phyloP scores from a whole-genome alignment of 2,329 filamentous ascomycete genomes.

The Dichotomopilus funicola region DNA sequence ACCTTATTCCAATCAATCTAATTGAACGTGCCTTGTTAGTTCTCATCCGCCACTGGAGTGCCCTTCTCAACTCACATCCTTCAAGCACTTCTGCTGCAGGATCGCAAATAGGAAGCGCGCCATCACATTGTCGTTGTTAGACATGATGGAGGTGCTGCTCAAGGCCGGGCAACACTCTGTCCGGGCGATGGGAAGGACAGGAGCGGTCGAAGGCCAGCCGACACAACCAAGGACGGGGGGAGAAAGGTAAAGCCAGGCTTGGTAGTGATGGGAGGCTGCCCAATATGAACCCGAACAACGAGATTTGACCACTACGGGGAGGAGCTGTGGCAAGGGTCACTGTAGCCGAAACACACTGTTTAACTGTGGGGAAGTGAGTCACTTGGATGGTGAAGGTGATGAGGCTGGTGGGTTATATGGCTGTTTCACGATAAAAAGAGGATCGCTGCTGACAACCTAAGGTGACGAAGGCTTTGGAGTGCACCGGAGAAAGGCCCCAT shows the following conservation, averaged over 20 bases:
- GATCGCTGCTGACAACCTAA: no score
- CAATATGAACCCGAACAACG: slow-evolving; percentile 21
- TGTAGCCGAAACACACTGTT: slow-evolving; percentile 24
- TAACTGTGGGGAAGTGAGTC: slow-evolving; percentile 34
- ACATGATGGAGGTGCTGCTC: slow-evolving; percentile 36
- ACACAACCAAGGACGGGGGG: slow-evolving; percentile 13
- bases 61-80: slow-evolving; percentile 44
- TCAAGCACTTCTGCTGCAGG: slow-evolving; percentile 52
- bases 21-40: neutral
- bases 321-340: slow-evolving; percentile 20
- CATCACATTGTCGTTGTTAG: slow-evolving; percentile 51
- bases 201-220: slow-evolving; percentile 16
- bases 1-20: slow-evolving; percentile 56
- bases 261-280: slow-evolving; percentile 6
- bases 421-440: slow-evolving; percentile 21
- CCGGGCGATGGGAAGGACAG: neutral
- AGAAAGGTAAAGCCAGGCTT: neutral
- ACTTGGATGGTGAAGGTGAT: slow-evolving; percentile 33
- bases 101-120: slow-evolving; percentile 55
- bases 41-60: neutral
- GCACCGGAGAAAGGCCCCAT: slow-evolving; percentile 1
- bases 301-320: slow-evolving; percentile 9
- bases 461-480: neutral
- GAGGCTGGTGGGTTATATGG: slow-evolving; percentile 35
- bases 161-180: slow-evolving; percentile 1